Conservation (phyloP, 192 early-diverging fungal species). For the Kickxella alabastrina region DNA sequence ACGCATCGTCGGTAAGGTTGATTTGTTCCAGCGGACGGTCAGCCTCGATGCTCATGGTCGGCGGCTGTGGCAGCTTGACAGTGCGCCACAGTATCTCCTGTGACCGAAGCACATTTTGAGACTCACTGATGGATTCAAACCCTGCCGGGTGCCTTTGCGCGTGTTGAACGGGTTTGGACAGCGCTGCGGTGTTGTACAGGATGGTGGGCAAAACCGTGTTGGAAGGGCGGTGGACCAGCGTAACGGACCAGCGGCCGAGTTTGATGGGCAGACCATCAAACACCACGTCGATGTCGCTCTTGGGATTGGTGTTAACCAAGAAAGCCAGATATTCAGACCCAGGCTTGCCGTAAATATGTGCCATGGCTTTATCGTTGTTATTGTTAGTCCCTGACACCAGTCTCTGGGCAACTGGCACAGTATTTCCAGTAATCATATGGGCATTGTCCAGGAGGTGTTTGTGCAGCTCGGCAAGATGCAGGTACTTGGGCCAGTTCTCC, state of each 20-base stretch:
- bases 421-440: conserved; percentile 11
- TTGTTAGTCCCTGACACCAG: conserved; percentile 4
- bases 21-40: conserved; percentile 35
- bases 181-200: conserved; percentile 27
- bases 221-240: conserved; percentile 5
- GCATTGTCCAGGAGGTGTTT: conserved; percentile 13
- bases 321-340: conserved; percentile 20
- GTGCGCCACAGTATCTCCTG: conserved; percentile 15
- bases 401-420: conserved; percentile 6
- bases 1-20: conserved; percentile 29
- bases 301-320: conserved; percentile 25
- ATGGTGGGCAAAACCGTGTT: not conserved
- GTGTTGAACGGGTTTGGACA: conserved; percentile 3
- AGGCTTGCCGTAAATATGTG: conserved; percentile 25
- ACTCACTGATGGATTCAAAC: conserved; percentile 9
- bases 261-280: conserved; percentile 12
- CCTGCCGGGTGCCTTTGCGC: conserved; percentile 14
- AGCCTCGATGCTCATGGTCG: conserved; percentile 1
- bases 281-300: not conserved
- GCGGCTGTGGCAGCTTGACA: not conserved
- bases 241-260: conserved; percentile 43
- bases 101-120: not conserved
- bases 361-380: not conserved
- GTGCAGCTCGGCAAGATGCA: conserved; percentile 40
- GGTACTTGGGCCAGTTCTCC: conserved; percentile 51